A percentile compares a stretch with the other conserved stretches of the same genome.
Conservation (phyloP, 495 filamentous ascomycete genomes). For the Xylaria grammica region DNA sequence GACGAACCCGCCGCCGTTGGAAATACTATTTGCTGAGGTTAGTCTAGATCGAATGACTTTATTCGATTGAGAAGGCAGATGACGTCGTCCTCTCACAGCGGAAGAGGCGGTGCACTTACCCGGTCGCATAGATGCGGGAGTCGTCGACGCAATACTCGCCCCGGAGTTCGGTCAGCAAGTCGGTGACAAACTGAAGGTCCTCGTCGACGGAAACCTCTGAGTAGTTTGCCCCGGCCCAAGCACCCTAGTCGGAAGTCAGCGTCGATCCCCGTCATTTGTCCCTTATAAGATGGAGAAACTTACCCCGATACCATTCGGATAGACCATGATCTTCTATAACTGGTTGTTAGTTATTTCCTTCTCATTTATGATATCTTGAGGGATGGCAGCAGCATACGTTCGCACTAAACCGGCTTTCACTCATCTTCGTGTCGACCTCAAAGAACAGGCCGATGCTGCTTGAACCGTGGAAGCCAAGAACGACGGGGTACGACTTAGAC, state of each 20-base stretch:
- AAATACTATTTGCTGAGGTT: constrained; percentile 42
- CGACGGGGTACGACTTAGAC: constrained; percentile 32
- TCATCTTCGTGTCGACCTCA: constrained; percentile 37
- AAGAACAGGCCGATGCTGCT: constrained; percentile 40
- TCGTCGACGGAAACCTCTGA: constrained; percentile 42
- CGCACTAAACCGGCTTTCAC: constrained; percentile 31
- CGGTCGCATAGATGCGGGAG: constrained; percentile 56
- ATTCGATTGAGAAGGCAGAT: not conserved
- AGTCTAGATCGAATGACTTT: not conserved
- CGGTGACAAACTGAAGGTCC: constrained; percentile 53
- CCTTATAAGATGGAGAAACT: not conserved
- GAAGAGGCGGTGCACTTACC: constrained; percentile 18
- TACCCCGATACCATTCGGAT: constrained; percentile 37
- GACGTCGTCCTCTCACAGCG: not conserved
- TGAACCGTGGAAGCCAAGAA: constrained; percentile 39
- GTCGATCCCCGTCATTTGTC: not conserved
- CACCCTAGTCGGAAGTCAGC: constrained; percentile 27
- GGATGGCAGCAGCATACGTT: constrained; percentile 23
- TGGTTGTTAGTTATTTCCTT: not conserved
- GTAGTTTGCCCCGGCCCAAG: constrained; percentile 41
- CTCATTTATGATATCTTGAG: not conserved
- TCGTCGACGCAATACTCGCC: constrained; percentile 57
- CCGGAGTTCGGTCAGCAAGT: constrained; percentile 52
- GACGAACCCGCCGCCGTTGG: constrained; percentile 62
- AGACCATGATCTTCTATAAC: constrained; percentile 41